These are phyloP conservation scores for Neopestalotiopsis sp. DNA, from an alignment of 2,329 filamentous ascomycete genomes.

Conservation along the genomic window DNA sequence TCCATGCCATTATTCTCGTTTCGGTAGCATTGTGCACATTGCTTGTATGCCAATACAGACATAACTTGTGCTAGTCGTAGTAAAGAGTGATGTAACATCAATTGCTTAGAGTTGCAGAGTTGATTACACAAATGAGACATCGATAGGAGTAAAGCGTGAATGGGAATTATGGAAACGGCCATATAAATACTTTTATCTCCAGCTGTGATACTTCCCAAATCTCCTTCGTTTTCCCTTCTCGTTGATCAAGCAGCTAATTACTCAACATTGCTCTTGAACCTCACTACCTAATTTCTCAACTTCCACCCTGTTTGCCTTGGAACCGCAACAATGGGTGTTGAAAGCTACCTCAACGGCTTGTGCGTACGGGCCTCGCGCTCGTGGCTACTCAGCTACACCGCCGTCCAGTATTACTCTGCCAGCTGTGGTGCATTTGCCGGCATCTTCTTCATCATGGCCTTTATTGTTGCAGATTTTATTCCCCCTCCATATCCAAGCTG, in stretches of 20 bases:
- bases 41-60: neutral
- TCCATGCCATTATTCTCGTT: neutral
- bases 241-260: neutral
- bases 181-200: neutral
- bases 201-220: neutral
- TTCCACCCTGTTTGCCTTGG: neutral
- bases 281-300: neutral
- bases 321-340: neutral
- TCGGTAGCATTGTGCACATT: neutral
- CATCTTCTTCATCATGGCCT: slow-evolving; percentile 11
- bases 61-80: neutral
- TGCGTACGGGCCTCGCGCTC: slow-evolving; percentile 1
- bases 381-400: slow-evolving; percentile 12
- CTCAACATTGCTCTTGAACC: neutral
- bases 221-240: neutral
- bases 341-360: slow-evolving; percentile 6
- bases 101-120: neutral
- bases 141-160: neutral
- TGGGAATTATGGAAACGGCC: neutral
- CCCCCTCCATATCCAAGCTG: slow-evolving; percentile 8
- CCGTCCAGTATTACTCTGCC: slow-evolving; percentile 13
- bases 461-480: slow-evolving; percentile 8
- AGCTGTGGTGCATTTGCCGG: slow-evolving; percentile 6
- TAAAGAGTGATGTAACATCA: neutral
- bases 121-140: neutral